phyloP scores from a whole-genome alignment of 2,329 filamentous ascomycete genomes.

The Colletotrichum navitas region DNA sequence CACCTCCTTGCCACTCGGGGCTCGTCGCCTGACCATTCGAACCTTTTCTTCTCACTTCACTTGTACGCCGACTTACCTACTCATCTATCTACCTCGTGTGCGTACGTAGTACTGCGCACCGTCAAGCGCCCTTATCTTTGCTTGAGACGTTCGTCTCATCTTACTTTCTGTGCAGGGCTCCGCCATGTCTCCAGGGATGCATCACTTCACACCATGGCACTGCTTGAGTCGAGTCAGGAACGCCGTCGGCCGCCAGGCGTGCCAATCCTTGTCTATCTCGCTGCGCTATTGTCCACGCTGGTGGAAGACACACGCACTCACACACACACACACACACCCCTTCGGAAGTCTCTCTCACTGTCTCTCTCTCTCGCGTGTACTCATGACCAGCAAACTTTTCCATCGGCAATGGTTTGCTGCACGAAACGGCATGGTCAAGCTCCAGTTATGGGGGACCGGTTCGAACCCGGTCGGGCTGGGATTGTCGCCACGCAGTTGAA shows the following conservation, averaged over 20 bases:
- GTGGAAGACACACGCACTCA: neutral
- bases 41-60: neutral
- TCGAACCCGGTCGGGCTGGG: neutral
- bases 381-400: slow-evolving; percentile 12
- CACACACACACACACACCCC: neutral
- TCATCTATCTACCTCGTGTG: neutral
- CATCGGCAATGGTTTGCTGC: neutral
- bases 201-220: slow-evolving; percentile 2
- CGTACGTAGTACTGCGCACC: neutral
- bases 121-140: slow-evolving; percentile 11
- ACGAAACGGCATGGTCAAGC: neutral
- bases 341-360: neutral
- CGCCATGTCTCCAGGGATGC: neutral
- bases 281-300: neutral
- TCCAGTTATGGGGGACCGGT: neutral
- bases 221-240: slow-evolving; percentile 7
- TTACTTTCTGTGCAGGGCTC: slow-evolving; percentile 9
- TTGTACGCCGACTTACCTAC: neutral
- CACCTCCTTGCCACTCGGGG: neutral
- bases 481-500: slow-evolving; percentile 5
- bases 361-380: neutral
- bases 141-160: slow-evolving; percentile 40
- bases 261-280: slow-evolving; percentile 10
- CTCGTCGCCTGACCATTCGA: slow-evolving; percentile 14
- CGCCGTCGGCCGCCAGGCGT: slow-evolving; percentile 13